Evolutionary conservation across 305 asterid genomes (phyloP).

Genomic region (Fraxinus ornus): DNA sequence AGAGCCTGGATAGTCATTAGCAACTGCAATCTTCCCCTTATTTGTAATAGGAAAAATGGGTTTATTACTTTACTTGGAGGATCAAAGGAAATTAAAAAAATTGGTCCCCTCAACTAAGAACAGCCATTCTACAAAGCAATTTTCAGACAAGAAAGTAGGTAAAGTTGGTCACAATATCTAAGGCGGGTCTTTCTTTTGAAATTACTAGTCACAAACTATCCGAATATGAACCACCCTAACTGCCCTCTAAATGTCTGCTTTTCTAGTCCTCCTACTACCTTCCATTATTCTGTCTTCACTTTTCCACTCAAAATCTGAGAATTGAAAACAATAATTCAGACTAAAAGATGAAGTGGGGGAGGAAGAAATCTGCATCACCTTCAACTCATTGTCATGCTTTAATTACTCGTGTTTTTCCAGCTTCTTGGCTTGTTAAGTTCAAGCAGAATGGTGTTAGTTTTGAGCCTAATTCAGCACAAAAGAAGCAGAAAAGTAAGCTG

Average conservation of each 20-base stretch:
- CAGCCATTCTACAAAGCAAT: slow-evolving; percentile 31
- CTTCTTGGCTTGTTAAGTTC: slow-evolving; percentile 51
- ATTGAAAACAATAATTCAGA: not conserved
- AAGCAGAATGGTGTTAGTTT: slow-evolving; percentile 40
- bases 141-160: slow-evolving; percentile 31
- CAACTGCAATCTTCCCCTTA: not conserved
- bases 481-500: slow-evolving; percentile 34
- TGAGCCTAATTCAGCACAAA: slow-evolving; percentile 24
- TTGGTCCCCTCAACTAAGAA: slow-evolving; percentile 26
- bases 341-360: slow-evolving; percentile 58
- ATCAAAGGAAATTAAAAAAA: not conserved
- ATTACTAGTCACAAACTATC: slow-evolving; percentile 20
- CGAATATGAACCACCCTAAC: slow-evolving; percentile 33
- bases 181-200: slow-evolving; percentile 83
- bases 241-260: slow-evolving; percentile 23
- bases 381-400: slow-evolving; percentile 14
- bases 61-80: slow-evolving; percentile 17
- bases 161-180: slow-evolving; percentile 61
- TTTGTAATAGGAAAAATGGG: not conserved
- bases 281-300: not conserved
- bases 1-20: not conserved
- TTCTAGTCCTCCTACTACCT: slow-evolving; percentile 14
- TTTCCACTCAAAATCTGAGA: not conserved
- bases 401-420: slow-evolving; percentile 38
- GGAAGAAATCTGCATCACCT: slow-evolving; percentile 44